Evolutionary conservation across 768 basidiomycete species (phyloP), one percentile per base, ranked within the genome.

Genomic region (Zangia roseola): DNA sequence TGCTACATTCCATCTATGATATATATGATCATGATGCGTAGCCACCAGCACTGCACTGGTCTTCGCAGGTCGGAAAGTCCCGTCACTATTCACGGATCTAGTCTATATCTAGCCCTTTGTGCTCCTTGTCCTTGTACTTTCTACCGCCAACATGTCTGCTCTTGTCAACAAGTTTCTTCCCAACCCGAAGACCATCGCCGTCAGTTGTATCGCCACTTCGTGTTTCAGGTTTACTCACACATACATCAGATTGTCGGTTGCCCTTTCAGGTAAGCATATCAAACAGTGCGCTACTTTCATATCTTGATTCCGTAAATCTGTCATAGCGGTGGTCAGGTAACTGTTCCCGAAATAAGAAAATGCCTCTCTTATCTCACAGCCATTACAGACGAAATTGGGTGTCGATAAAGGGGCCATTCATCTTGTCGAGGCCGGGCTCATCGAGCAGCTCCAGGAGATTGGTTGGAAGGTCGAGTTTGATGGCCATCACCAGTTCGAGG

Each of bases 401-500:
- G 91, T 94, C 10, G 93, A 94, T 72, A 76, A 82, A 51, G 92
- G 87, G 24, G 94, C 95, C 2, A 92, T 94, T 54, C 83, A 84
- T 61, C 80, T 99, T 53, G 86, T 97, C 41, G 74, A 92, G 66
- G 90, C 90, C 1, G 94, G 95, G 4, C 81, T 99, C 38, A 63
- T 89, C 31, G 64, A 79, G 6, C 91, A 95, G 63, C 78, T 97
- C 30, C 69, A 79, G 39, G 74, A 74, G 4, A 80, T 97, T 16
- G 93, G 91, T 35, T 97, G 93, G 93, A 76, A 82, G 33, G 94
- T 97, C 56, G 71, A 83, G 39, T 97, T 95, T 67, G 86, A 92
- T 52, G 91, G 93, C 0, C 90, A 93, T 60, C 88, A 94, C 64
- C 84, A 87, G 55, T 97, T 94, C 57, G 88, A 91, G 65, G 85